A percentile compares a stretch with the other conserved stretches of the same genome.
phyloP scores from a whole-genome alignment of 2,329 filamentous ascomycete species.

The Fonsecaea multimorphosa region DNA sequence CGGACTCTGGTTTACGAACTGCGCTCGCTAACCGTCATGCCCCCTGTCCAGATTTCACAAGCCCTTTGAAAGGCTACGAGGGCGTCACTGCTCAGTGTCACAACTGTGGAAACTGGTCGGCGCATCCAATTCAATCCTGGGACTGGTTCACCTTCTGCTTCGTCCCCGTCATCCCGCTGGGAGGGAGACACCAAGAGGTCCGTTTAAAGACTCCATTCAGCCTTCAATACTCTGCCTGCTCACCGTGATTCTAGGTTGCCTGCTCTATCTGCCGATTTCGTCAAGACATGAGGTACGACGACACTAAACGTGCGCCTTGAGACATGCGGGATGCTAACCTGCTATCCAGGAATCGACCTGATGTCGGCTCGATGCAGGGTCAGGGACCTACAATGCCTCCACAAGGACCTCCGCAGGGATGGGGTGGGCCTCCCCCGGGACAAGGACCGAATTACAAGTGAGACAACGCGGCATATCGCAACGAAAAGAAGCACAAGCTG shows the following conservation, averaged over 20 bases:
- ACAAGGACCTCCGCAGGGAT: conserved; percentile 73
- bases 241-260: conserved; percentile 27
- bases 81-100: conserved; percentile 54
- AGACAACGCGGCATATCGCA: conserved; percentile 2
- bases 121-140: conserved; percentile 53
- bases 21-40: conserved; percentile 20
- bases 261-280: conserved; percentile 40
- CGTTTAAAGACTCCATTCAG: background rate
- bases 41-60: conserved; percentile 49
- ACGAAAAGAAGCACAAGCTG: conserved; percentile 10
- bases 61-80: conserved; percentile 53
- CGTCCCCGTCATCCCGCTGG: conserved; percentile 45
- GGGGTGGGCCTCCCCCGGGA: conserved; percentile 78
- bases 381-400: conserved; percentile 21
- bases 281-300: conserved; percentile 36
- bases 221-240: conserved; percentile 10
- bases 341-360: conserved; percentile 33
- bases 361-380: conserved; percentile 37
- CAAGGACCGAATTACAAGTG: conserved; percentile 28
- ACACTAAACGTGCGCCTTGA: background rate
- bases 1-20: background rate
- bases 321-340: background rate
- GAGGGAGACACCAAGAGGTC: conserved; percentile 43
- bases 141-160: conserved; percentile 56
- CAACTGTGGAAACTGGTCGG: conserved; percentile 55